These are phyloP conservation scores for Rhodotorula sp. DNA, from an alignment of 1,284 basidiomycete species.

Conservation along the genomic window DNA sequence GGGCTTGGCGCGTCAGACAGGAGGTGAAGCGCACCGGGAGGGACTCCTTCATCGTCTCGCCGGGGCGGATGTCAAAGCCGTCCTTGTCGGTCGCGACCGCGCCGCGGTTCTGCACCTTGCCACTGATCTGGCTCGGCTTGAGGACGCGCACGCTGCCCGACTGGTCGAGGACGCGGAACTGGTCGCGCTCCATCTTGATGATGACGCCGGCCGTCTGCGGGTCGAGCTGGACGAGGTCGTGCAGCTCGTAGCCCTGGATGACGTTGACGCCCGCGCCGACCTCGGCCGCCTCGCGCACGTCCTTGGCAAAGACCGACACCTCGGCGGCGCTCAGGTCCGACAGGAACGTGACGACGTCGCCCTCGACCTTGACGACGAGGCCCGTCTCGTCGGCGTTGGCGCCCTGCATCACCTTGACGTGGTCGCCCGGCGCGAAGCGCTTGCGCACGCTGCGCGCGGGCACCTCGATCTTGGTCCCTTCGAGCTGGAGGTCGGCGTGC, in stretches of 20 bases:
- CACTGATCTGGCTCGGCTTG: conserved; percentile 87
- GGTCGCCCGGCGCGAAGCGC: conserved; percentile 93
- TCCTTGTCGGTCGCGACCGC: conserved; percentile 89
- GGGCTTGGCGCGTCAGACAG: not conserved
- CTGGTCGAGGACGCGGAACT: conserved; percentile 94
- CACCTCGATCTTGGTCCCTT: conserved; percentile 81
- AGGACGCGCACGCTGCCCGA: conserved; percentile 84
- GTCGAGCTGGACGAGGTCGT: conserved; percentile 97
- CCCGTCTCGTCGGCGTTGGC: conserved; percentile 95
- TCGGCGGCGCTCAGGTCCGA: conserved; percentile 97
- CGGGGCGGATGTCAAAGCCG: conserved; percentile 70
- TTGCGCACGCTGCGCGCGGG: conserved; percentile 88
- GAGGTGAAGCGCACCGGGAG: conserved; percentile 53
- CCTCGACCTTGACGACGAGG: conserved; percentile 81
- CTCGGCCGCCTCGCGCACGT: conserved; percentile 94
- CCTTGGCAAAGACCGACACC: conserved; percentile 95
- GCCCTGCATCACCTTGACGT: conserved; percentile 96
- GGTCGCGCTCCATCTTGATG: conserved; percentile 93
- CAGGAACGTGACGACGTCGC: conserved; percentile 86
- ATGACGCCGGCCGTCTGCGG: conserved; percentile 93
- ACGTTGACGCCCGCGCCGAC: conserved; percentile 85
- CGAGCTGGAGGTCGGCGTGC: conserved; percentile 78
- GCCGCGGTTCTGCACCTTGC: conserved; percentile 78
- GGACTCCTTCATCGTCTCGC: conserved; percentile 91
- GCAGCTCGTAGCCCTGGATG: conserved; percentile 89